Evolutionary conservation across 768 basidiomycete species (phyloP).

Genomic region (Lentinus brumalis): DNA sequence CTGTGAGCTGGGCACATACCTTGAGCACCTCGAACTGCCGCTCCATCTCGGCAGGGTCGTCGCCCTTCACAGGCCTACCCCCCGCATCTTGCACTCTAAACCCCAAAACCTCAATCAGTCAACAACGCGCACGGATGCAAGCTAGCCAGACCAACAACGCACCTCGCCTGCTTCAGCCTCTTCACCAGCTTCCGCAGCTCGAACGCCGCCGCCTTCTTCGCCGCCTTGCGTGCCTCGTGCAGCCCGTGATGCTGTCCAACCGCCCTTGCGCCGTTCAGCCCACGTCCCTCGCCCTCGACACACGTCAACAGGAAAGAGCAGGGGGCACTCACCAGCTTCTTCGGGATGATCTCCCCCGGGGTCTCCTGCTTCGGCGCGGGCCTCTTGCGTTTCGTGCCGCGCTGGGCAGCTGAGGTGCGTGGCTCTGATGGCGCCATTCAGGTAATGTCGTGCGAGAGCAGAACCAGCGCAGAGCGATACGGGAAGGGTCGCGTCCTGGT

Average conservation of each 20-base stretch:
- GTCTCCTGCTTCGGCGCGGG: not conserved
- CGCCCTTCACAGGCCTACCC: slow-evolving; percentile 27
- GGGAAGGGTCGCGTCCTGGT: too few species aligned
- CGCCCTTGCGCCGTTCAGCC: not conserved
- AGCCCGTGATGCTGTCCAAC: slow-evolving; percentile 66
- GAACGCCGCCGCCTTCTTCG: slow-evolving; percentile 79
- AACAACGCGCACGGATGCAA: too few species aligned
- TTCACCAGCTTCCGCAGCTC: slow-evolving; percentile 86
- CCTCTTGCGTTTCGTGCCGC: slow-evolving; percentile 1
- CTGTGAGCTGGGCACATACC: slow-evolving; percentile 40
- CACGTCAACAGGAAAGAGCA: not conserved
- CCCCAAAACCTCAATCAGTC: not conserved
- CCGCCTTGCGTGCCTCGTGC: slow-evolving; percentile 70
- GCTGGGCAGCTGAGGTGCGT: not conserved
- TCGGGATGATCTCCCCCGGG: slow-evolving; percentile 12
- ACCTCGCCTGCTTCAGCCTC: slow-evolving; percentile 74
- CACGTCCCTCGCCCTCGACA: not conserved
- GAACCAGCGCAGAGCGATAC: too few species aligned
- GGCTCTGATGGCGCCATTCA: not conserved
- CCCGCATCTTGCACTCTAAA: slow-evolving; percentile 36
- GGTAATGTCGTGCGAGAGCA: not conserved
- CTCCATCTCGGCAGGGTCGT: slow-evolving; percentile 53
- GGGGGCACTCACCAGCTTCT: slow-evolving; percentile 15
- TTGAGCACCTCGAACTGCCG: slow-evolving; percentile 65
- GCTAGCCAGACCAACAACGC: slow-evolving; percentile 13